Percentiles rank a stretch among this genome's conserved stretches.
Evolutionary conservation across 139 green algal genomes (phyloP).

Genomic region (Chlorella sp.): DNA sequence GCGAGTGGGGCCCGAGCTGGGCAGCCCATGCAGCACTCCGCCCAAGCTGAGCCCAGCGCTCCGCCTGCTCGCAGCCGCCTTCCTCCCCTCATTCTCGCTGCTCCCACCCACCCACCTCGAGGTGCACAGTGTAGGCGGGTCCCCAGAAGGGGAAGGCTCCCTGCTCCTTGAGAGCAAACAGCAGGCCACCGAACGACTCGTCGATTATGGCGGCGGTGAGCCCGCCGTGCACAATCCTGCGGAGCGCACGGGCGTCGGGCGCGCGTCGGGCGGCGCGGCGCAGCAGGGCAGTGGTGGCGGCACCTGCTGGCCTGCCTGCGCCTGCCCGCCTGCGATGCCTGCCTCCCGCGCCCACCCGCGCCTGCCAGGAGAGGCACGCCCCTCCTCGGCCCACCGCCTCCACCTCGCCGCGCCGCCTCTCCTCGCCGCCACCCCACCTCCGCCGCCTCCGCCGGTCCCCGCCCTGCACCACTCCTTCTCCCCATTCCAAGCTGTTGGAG

Average conservation of each 20-base stretch:
- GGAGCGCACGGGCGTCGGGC: constrained; percentile 40
- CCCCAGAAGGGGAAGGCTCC: constrained; percentile 24
- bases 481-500: no score
- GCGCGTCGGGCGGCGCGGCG: no score
- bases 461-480: no score
- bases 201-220: constrained; percentile 80
- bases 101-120: no score
- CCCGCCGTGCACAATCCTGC: constrained; percentile 69
- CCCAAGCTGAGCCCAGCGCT: no score
- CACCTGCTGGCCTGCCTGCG: neutral
- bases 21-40: no score
- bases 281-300: neutral
- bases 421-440: neutral
- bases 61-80: no score
- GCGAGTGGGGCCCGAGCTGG: no score
- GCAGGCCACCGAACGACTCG: constrained; percentile 66
- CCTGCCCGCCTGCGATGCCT: neutral
- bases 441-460: no score
- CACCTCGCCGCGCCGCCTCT: neutral
- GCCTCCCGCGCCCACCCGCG: no score
- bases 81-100: no score
- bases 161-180: constrained; percentile 47
- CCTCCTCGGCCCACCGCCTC: neutral
- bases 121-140: constrained; percentile 23
- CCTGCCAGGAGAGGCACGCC: neutral